phyloP scores from a whole-genome alignment of 108 stramenopile genomes.

The Nitzschia inconspicua region DNA sequence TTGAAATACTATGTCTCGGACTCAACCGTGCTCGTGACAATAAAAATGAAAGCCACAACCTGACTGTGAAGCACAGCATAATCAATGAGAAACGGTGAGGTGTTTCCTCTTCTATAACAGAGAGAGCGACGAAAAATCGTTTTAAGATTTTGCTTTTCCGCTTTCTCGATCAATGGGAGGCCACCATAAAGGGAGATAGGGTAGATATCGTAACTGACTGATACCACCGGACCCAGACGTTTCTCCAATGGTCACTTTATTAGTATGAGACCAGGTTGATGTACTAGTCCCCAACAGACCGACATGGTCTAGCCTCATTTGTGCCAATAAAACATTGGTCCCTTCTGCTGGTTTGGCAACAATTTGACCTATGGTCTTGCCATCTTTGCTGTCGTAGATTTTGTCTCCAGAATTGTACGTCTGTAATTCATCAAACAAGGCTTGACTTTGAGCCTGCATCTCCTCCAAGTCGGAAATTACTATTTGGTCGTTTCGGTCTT shows the following conservation, averaged over 20 bases:
- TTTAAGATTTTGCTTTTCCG: constrained; percentile 81
- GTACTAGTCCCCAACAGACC: constrained; percentile 45
- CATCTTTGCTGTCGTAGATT: constrained; percentile 71
- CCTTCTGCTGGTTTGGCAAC: constrained; percentile 68
- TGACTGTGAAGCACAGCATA: no score
- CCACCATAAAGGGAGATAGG: constrained; percentile 87
- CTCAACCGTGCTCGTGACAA: no score
- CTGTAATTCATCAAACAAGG: constrained; percentile 39
- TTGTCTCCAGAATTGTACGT: constrained; percentile 47
- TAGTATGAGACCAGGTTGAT: constrained; percentile 54
- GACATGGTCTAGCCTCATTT: constrained; percentile 76
- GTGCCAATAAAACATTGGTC: constrained; percentile 74
- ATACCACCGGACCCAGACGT: background rate
- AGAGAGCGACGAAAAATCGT: no score
- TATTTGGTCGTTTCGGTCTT: constrained; percentile 12
- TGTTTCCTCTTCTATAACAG: no score
- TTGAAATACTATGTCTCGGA: no score
- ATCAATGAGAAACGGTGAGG: no score
- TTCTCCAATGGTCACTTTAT: constrained; percentile 72
- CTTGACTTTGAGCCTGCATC: constrained; percentile 39
- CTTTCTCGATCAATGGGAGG: constrained; percentile 67
- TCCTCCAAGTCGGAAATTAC: no score
- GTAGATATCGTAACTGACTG: constrained; percentile 69
- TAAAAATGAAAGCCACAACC: no score
- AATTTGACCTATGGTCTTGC: constrained; percentile 80